phyloP scores from a whole-genome alignment of 495 filamentous ascomycete species.

The Trichoderma reesei region DNA sequence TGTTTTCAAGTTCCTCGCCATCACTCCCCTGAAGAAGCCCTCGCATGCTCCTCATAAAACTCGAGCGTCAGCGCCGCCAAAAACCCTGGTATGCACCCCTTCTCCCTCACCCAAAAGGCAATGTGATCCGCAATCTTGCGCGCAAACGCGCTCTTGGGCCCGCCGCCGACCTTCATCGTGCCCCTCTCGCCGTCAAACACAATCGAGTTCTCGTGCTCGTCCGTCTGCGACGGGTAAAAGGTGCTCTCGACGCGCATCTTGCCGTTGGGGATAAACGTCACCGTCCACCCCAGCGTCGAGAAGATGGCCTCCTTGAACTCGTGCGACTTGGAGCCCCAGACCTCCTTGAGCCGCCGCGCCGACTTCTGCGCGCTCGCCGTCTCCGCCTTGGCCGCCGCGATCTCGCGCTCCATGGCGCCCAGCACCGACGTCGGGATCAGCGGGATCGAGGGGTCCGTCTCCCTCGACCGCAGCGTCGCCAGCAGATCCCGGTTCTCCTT shows the following conservation, averaged over 20 bases:
- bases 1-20: not conserved
- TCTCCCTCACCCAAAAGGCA: slow-evolving; percentile 87
- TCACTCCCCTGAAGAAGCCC: slow-evolving; percentile 14
- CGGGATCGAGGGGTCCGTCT: not conserved
- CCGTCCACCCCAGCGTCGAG: slow-evolving; percentile 78
- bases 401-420: slow-evolving; percentile 58
- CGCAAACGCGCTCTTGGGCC: slow-evolving; percentile 77
- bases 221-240: slow-evolving; percentile 57
- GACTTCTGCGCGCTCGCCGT: slow-evolving; percentile 81
- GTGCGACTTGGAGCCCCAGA: slow-evolving; percentile 76
- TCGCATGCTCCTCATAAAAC: slow-evolving; percentile 71
- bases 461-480: slow-evolving; percentile 29
- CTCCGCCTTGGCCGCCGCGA: slow-evolving; percentile 57
- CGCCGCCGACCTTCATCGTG: slow-evolving; percentile 94
- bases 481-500: slow-evolving; percentile 74
- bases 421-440: slow-evolving; percentile 65
- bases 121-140: slow-evolving; percentile 71
- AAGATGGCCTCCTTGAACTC: slow-evolving; percentile 93
- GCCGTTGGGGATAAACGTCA: slow-evolving; percentile 88
- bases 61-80: slow-evolving; percentile 81
- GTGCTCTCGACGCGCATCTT: slow-evolving; percentile 77
- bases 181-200: slow-evolving; percentile 94
- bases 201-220: slow-evolving; percentile 78
- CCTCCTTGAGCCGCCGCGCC: slow-evolving; percentile 74
- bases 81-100: slow-evolving; percentile 86